Evolutionary conservation across 2,329 filamentous ascomycete genomes (phyloP), one percentile per base, ranked within the genome.

Genomic region (Aspergillus arachidicola): DNA sequence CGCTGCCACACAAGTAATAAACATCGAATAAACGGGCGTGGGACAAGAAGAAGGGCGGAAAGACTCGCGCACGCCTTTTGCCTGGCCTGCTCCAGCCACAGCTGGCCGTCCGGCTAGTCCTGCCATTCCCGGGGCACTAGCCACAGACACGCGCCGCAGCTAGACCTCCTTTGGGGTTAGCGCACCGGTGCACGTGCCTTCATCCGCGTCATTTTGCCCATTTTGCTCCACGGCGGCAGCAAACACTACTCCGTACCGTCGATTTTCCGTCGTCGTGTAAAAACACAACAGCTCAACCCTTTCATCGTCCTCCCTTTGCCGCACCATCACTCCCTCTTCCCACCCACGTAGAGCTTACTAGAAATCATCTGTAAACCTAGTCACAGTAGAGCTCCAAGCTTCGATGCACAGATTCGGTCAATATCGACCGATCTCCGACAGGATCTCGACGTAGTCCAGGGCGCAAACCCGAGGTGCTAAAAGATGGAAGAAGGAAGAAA

Each of bases 111-210:
- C 30, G 56, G 56, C 56, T 51, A 51, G 48, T 51, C 48, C 48
- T 51, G 48, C 48, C 48, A 51, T 51, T 58, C 28, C 41, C 45
- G 45, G 21, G 43, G 21, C 45, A 59, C 36, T 14, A 57, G 64
- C 64, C 64, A 66, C 48, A 51, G 48, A 21, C 11, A 10, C 48
- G 48, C 48, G 48, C 48, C 48, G 19, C 63, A 51, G 28, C 45
- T 66, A 66, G 57, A 5, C 5, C 55, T 43, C n/a, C 4, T 54
- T 53, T 43, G 19, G 61, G 64, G 19, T 32, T 67, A 67, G 64
- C 46, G 57, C 5, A 4, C 30, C 34, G 19, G 23, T 34, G 60
- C 60, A 61, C 60, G 60, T 61, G 60, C 60, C 60, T 4, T 21
- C 11, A 58, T 26, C 54, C 60, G 60, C 60, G 60, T 58, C 55